Evolutionary conservation across 1,139 yeast genomes (phyloP).

Genomic region (Suhomyces chickasaworum): DNA sequence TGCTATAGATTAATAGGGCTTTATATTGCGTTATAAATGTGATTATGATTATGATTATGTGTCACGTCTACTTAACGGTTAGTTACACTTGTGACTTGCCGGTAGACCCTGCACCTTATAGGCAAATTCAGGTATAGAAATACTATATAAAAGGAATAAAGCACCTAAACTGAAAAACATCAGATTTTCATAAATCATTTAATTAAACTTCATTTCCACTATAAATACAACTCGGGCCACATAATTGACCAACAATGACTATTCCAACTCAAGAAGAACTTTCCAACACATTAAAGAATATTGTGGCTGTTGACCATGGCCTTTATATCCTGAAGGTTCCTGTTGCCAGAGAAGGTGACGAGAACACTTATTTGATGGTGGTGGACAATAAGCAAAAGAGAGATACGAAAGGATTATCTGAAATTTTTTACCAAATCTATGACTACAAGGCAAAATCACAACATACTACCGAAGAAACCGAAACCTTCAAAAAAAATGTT

Average conservation of each 20-base stretch:
- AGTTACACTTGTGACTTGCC: background rate
- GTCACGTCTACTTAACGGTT: background rate
- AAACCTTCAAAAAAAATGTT: background rate
- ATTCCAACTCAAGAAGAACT: background rate
- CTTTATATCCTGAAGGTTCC: conserved; percentile 2
- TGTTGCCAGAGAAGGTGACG: conserved; percentile 1
- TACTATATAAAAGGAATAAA: background rate
- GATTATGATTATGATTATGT: too few species aligned
- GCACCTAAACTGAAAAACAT: background rate
- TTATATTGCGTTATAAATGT: background rate
- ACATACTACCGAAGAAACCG: background rate
- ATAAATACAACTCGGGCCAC: background rate
- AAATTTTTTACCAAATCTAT: conserved; percentile 2
- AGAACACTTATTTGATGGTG: conserved; percentile 1
- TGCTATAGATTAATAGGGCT: background rate
- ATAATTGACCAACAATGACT: background rate
- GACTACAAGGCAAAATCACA: background rate
- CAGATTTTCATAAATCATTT: background rate
- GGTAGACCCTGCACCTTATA: background rate
- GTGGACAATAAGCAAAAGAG: conserved; percentile 2
- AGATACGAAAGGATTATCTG: conserved; percentile 4
- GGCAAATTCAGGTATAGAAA: background rate
- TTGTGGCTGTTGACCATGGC: conserved; percentile 3
- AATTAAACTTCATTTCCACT: background rate
- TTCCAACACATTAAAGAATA: background rate